phyloP scores from a whole-genome alignment of 495 filamentous ascomycete species.

The Aspergillus funiculosus region DNA sequence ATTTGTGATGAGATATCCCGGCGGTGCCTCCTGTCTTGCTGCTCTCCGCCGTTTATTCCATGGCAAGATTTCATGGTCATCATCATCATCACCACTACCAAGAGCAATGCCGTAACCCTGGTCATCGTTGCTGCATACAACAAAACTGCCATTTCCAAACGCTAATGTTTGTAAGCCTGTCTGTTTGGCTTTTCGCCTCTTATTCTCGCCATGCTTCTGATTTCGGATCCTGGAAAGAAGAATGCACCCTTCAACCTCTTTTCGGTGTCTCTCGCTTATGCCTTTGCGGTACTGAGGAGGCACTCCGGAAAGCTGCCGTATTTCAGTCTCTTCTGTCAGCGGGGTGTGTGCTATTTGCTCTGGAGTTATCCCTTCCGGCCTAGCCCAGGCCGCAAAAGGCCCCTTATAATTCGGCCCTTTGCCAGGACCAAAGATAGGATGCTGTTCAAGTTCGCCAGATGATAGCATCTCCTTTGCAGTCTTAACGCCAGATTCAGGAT shows the following conservation, averaged over 20 bases:
- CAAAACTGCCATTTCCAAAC: neutral
- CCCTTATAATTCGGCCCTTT: constrained; percentile 43
- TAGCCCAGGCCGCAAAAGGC: constrained; percentile 42
- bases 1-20: constrained; percentile 8
- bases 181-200: constrained; percentile 13
- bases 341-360: constrained; percentile 17
- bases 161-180: neutral
- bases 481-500: constrained; percentile 24
- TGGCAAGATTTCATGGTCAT: neutral
- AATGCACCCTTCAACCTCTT: constrained; percentile 19
- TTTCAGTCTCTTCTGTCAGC: constrained; percentile 20
- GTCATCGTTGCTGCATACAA: constrained; percentile 23
- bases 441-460: constrained; percentile 32
- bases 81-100: constrained; percentile 3
- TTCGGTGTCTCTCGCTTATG: constrained; percentile 17
- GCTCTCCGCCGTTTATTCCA: constrained; percentile 12
- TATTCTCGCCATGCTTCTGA: constrained; percentile 8
- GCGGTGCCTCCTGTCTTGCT: neutral
- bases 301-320: constrained; percentile 29
- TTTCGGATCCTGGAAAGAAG: constrained; percentile 29
- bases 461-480: constrained; percentile 27
- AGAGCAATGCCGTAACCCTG: too few species aligned
- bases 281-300: constrained; percentile 18
- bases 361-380: constrained; percentile 18
- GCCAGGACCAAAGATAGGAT: constrained; percentile 41